A percentile compares a stretch with the other conserved stretches of the same genome.
These are phyloP conservation scores for Pezicula radicicola DNA, from an alignment of 2,329 filamentous ascomycete species.

Conservation along the genomic window DNA sequence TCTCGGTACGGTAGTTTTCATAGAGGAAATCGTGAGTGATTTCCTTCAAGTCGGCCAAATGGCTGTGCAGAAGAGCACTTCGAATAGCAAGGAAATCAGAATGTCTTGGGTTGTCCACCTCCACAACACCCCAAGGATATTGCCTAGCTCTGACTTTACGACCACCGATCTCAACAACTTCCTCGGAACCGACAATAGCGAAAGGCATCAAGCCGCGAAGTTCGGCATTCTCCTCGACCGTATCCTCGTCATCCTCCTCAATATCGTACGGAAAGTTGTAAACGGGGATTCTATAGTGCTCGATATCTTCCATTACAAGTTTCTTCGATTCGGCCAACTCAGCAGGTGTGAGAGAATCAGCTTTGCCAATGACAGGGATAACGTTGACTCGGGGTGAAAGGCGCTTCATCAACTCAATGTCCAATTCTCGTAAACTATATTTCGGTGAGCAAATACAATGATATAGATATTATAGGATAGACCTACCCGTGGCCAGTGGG, in stretches of 20 bases:
- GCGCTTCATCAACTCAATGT: conserved; percentile 99
- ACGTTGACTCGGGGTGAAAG: conserved; percentile 97
- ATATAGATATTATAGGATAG: background rate
- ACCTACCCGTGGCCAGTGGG: conserved; percentile 90
- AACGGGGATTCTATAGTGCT: conserved; percentile 98
- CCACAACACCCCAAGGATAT: conserved; percentile 98
- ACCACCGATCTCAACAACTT: conserved; percentile 89
- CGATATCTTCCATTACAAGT: conserved; percentile 99
- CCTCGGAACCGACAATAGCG: conserved; percentile 96
- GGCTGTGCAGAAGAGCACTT: conserved; percentile 94
- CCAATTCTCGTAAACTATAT: conserved; percentile 86
- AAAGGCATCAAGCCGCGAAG: conserved; percentile 97
- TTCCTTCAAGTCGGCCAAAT: conserved; percentile 97
- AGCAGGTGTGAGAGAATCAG: conserved; percentile 92
- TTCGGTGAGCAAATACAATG: conserved; percentile 12
- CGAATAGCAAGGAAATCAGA: conserved; percentile 97
- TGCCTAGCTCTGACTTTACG: conserved; percentile 91
- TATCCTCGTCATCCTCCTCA: conserved; percentile 98
- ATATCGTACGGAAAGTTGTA: conserved; percentile 99
- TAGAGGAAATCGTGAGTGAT: conserved; percentile 99
- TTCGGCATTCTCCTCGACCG: conserved; percentile 98
- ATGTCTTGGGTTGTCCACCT: conserved; percentile 98
- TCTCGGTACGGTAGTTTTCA: conserved; percentile 99
- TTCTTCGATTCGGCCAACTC: conserved; percentile 99
- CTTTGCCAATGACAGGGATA: conserved; percentile 97